These are phyloP conservation scores for Coniochaeta sp. DNA, from an alignment of 2,329 filamentous ascomycete genomes.

Conservation along the genomic window DNA sequence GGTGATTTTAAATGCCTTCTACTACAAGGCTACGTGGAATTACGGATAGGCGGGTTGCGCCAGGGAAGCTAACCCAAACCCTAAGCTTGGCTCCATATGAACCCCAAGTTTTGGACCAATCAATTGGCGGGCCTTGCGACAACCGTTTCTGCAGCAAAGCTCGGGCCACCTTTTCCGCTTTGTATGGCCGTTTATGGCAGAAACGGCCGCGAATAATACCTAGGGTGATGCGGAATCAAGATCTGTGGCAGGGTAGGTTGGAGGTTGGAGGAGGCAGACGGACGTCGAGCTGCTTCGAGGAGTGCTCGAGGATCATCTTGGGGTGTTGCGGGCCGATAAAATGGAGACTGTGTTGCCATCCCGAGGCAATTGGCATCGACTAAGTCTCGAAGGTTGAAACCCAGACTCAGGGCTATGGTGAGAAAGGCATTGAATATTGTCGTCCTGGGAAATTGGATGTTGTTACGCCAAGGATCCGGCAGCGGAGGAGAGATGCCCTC, in stretches of 20 bases:
- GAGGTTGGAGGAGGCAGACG: conserved; percentile 19
- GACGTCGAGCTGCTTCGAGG: conserved; percentile 10
- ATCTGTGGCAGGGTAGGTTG: conserved; percentile 28
- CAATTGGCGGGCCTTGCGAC: no score
- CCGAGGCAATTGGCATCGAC: conserved; percentile 13
- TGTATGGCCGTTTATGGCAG: no score
- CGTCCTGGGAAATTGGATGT: conserved; percentile 6
- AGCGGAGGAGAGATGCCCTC: neutral
- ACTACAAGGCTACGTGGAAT: no score
- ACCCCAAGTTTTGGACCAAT: no score
- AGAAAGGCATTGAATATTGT: conserved; percentile 14
- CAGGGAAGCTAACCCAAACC: no score
- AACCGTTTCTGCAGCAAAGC: no score
- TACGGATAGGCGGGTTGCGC: no score
- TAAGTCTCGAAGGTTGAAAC: conserved; percentile 15
- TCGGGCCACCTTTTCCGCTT: no score
- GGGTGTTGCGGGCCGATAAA: conserved; percentile 17
- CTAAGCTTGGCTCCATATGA: no score
- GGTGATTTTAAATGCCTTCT: no score
- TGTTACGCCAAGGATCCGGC: neutral
- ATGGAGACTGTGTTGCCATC: conserved; percentile 18
- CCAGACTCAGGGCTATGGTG: conserved; percentile 17
- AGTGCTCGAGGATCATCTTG: conserved; percentile 12
- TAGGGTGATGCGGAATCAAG: conserved; percentile 24
- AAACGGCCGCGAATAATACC: no score